A percentile compares a stretch with the other conserved stretches of the same genome.
Conservation (phyloP, 2,329 filamentous ascomycete species). For the Calonectria henricotiae region DNA sequence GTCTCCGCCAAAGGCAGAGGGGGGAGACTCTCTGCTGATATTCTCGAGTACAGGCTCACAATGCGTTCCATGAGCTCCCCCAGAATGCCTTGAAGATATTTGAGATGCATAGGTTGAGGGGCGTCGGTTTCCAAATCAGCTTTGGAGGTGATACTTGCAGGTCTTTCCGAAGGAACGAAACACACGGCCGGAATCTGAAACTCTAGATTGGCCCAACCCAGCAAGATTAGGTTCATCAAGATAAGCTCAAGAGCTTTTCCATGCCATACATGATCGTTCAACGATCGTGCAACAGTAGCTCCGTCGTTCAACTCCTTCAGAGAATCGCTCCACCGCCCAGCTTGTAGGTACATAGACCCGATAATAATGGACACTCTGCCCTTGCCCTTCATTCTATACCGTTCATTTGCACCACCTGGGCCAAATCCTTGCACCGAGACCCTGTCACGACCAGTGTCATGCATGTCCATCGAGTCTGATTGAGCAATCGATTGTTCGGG, state of each 20-base stretch:
- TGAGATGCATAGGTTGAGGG: slow-evolving; percentile 69
- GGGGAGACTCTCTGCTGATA: slow-evolving; percentile 80
- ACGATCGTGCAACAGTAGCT: slow-evolving; percentile 81
- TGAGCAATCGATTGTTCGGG: slow-evolving; percentile 61
- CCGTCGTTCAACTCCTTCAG: slow-evolving; percentile 87
- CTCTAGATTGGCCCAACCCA: slow-evolving; percentile 87
- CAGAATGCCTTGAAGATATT: slow-evolving; percentile 72
- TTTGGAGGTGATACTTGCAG: slow-evolving; percentile 58
- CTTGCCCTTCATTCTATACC: slow-evolving; percentile 85
- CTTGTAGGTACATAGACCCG: slow-evolving; percentile 89
- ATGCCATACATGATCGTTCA: slow-evolving; percentile 97
- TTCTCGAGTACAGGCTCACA: slow-evolving; percentile 80
- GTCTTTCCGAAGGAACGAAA: slow-evolving; percentile 66
- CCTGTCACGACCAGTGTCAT: slow-evolving; percentile 67
- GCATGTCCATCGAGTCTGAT: slow-evolving; percentile 64
- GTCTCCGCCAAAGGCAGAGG: slow-evolving; percentile 81
- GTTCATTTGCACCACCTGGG: slow-evolving; percentile 80
- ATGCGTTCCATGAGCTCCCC: slow-evolving; percentile 85
- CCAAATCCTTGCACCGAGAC: slow-evolving; percentile 82
- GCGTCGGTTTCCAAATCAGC: slow-evolving; percentile 57
- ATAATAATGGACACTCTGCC: slow-evolving; percentile 85
- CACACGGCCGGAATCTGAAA: slow-evolving; percentile 81
- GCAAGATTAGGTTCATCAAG: slow-evolving; percentile 84
- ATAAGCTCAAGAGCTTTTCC: slow-evolving; percentile 95
- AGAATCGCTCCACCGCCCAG: slow-evolving; percentile 92